Conservation (phyloP, 257 asterid genomes). For the Echites panduratus region DNA sequence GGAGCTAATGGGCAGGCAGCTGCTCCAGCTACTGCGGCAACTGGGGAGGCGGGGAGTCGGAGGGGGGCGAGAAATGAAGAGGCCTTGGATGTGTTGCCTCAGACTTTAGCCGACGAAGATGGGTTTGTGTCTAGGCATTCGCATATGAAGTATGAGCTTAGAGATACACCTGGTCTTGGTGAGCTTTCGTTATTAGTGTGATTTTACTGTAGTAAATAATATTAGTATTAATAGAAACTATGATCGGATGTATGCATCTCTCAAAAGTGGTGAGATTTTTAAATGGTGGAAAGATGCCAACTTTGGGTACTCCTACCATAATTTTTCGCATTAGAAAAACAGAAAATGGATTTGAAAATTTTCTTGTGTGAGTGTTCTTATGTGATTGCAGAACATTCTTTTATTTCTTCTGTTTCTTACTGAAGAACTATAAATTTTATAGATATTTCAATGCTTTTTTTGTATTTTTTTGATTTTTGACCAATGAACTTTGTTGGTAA, state of each 20-base stretch:
- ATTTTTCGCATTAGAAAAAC: background rate
- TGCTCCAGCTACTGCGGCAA: constrained; percentile 16
- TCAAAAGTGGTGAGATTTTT: background rate
- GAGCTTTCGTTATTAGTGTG: constrained; percentile 24
- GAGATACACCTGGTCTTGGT: constrained; percentile 95
- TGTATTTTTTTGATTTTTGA: background rate
- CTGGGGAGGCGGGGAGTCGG: constrained; percentile 32
- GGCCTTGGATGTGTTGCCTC: constrained; percentile 51
- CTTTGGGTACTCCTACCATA: background rate
- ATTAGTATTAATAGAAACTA: background rate
- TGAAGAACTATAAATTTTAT: background rate
- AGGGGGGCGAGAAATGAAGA: constrained; percentile 53
- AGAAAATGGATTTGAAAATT: background rate
- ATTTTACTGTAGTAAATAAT: background rate
- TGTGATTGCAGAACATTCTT: background rate
- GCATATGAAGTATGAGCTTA: constrained; percentile 85
- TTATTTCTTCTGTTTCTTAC: background rate
- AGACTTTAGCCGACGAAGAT: constrained; percentile 67
- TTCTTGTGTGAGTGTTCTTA: background rate
- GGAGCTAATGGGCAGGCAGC: constrained; percentile 45
- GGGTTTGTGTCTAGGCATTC: constrained; percentile 59
- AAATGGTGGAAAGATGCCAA: background rate
- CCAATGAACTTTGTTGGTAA: too few relatives aligned
- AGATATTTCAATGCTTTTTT: background rate
- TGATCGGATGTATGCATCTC: background rate